These are phyloP conservation scores for Ascochyta fabae DNA, from an alignment of 2,329 filamentous ascomycete genomes.

Conservation along the genomic window DNA sequence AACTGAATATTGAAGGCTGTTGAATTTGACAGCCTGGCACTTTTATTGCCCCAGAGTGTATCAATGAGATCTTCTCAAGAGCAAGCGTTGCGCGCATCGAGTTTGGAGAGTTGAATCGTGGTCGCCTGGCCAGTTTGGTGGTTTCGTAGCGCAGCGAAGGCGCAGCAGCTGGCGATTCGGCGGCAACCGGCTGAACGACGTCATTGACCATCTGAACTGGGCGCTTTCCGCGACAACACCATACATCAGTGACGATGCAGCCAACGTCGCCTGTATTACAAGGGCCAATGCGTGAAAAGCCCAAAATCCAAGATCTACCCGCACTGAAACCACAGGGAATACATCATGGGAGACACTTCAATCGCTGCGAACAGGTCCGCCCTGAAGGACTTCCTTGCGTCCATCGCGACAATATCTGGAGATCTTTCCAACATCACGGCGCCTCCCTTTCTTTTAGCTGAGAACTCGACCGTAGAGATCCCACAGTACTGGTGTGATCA, in stretches of 20 bases:
- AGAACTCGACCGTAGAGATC: slow-evolving; percentile 55
- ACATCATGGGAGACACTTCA: slow-evolving; percentile 26
- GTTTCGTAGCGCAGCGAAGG: slow-evolving; percentile 7
- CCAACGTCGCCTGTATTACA: not conserved
- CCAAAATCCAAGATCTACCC: not conserved
- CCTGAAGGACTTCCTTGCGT: slow-evolving; percentile 44
- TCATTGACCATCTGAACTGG: slow-evolving; percentile 10
- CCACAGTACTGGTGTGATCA: slow-evolving; percentile 57
- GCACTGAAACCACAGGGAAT: not conserved
- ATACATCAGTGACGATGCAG: slow-evolving; percentile 1
- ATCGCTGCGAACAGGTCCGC: slow-evolving; percentile 40
- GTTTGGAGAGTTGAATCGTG: not conserved
- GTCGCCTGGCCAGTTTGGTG: not conserved
- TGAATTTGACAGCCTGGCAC: not conserved
- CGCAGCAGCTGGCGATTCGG: slow-evolving; percentile 10
- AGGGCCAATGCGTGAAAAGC: not conserved
- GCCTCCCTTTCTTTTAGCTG: slow-evolving; percentile 54
- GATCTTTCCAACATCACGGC: slow-evolving; percentile 57
- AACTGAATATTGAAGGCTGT: not conserved
- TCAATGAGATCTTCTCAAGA: not conserved
- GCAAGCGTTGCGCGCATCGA: slow-evolving; percentile 1
- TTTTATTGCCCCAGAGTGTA: not conserved
- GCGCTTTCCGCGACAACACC: slow-evolving; percentile 4
- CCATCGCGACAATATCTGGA: slow-evolving; percentile 55
- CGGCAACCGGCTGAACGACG: slow-evolving; percentile 4